phyloP scores from a whole-genome alignment of 345 rosid species.

The Adansonia digitata region DNA sequence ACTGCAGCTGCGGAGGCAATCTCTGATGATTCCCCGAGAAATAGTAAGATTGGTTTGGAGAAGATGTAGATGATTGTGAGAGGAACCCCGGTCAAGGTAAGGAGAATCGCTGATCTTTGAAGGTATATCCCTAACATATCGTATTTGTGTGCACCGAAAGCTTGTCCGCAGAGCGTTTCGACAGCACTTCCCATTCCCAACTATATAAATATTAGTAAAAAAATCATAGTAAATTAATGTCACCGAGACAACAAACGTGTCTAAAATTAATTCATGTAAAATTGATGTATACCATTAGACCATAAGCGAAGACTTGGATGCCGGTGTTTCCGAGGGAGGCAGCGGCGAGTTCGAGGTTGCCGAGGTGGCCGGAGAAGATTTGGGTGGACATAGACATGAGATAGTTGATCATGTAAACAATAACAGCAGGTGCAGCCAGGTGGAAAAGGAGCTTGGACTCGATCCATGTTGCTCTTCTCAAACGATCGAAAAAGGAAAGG shows the following conservation, averaged over 20 bases:
- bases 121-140: slow-evolving; percentile 53
- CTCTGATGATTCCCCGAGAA: slow-evolving; percentile 41
- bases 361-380: slow-evolving; percentile 51
- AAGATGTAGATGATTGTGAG: slow-evolving; percentile 35
- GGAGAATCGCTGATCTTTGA: slow-evolving; percentile 51
- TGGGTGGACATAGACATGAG: slow-evolving; percentile 53
- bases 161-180: slow-evolving; percentile 66
- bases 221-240: no score
- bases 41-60: slow-evolving; percentile 38
- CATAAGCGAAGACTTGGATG: slow-evolving; percentile 45
- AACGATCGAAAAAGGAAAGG: slow-evolving; percentile 14
- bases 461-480: slow-evolving; percentile 27
- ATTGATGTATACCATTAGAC: slow-evolving; percentile 39
- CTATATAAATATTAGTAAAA: slow-evolving; percentile 3
- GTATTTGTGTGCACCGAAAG: slow-evolving; percentile 44
- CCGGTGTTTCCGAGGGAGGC: slow-evolving; percentile 60
- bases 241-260: no score
- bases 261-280: not conserved
- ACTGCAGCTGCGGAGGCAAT: slow-evolving; percentile 46
- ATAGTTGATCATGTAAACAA: slow-evolving; percentile 42
- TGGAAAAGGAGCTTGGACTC: slow-evolving; percentile 41
- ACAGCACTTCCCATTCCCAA: slow-evolving; percentile 60
- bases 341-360: slow-evolving; percentile 49
- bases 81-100: slow-evolving; percentile 35
- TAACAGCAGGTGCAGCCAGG: slow-evolving; percentile 45